Evolutionary conservation across 768 basidiomycete species (phyloP).

Genomic region (Hypholoma sublateritium): DNA sequence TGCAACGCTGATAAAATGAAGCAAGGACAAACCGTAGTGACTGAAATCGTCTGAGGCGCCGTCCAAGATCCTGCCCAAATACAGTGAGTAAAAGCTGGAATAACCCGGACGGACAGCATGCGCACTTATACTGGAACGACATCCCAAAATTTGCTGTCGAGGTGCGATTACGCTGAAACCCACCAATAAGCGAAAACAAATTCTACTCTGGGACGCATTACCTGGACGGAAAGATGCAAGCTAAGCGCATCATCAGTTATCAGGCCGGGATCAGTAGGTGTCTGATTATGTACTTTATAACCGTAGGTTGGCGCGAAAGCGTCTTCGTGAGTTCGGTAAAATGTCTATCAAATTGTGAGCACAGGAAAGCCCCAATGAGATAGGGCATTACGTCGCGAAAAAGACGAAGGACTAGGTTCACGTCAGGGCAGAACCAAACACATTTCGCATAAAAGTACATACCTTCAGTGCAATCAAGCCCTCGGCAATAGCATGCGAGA

Average conservation of each 20-base stretch:
- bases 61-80: slow-evolving; percentile 55
- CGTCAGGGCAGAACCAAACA: not conserved
- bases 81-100: not conserved
- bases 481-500: slow-evolving; percentile 83
- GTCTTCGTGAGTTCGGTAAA: slow-evolving; percentile 80
- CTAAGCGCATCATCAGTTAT: slow-evolving; percentile 34
- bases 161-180: slow-evolving; percentile 50
- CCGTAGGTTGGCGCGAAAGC: slow-evolving; percentile 73
- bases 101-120: too few species aligned
- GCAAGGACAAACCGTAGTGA: slow-evolving; percentile 64
- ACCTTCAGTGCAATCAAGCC: slow-evolving; percentile 75
- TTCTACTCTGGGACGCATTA: slow-evolving; percentile 21
- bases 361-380: not conserved
- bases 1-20: not conserved
- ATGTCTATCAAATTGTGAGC: slow-evolving; percentile 45
- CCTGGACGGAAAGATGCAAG: slow-evolving; percentile 81
- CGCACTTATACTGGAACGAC: slow-evolving; percentile 77
- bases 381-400: slow-evolving; percentile 74
- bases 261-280: not conserved
- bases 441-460: slow-evolving; percentile 10
- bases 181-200: not conserved
- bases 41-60: slow-evolving; percentile 58
- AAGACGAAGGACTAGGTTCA: slow-evolving; percentile 72
- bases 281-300: slow-evolving; percentile 55
- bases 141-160: slow-evolving; percentile 63